Conservation (phyloP, 1,284 basidiomycete species). For the Tilletia indica region DNA sequence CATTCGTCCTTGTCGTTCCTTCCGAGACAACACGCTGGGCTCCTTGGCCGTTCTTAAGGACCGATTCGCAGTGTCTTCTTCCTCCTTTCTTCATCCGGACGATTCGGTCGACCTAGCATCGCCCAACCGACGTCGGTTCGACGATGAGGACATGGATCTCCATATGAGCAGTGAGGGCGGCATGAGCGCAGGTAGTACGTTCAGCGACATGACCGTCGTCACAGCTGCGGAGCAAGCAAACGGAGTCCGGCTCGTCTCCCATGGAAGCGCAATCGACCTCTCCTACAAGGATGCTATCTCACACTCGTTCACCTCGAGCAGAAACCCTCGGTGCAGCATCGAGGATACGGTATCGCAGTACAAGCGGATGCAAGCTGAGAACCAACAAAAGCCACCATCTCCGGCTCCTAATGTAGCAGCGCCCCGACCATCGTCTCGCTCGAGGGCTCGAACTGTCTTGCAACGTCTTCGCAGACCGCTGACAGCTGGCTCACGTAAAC, state of each 20-base stretch:
- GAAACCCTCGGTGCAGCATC: neutral
- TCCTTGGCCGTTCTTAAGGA: neutral
- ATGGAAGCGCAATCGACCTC: neutral
- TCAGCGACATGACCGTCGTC: conserved; percentile 4
- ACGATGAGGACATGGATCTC: too few species aligned
- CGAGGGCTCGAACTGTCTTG: neutral
- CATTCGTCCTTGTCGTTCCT: neutral
- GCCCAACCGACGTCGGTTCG: too few species aligned
- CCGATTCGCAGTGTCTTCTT: neutral
- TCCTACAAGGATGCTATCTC: neutral
- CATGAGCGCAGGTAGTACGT: neutral
- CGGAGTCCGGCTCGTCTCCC: neutral
- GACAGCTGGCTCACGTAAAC: neutral
- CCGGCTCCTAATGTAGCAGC: neutral
- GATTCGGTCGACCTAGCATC: too few species aligned
- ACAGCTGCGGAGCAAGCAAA: neutral
- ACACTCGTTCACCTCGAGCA: neutral
- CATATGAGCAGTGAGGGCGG: too few species aligned
- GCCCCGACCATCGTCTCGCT: neutral
- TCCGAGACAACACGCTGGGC: neutral
- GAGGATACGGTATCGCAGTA: conserved; percentile 2
- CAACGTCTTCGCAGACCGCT: neutral
- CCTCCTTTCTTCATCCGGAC: too few species aligned
- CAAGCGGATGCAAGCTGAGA: too few species aligned
- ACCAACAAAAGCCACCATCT: neutral